These are phyloP conservation scores for Ramularia endophylla DNA, from an alignment of 2,329 filamentous ascomycete species.

Conservation along the genomic window DNA sequence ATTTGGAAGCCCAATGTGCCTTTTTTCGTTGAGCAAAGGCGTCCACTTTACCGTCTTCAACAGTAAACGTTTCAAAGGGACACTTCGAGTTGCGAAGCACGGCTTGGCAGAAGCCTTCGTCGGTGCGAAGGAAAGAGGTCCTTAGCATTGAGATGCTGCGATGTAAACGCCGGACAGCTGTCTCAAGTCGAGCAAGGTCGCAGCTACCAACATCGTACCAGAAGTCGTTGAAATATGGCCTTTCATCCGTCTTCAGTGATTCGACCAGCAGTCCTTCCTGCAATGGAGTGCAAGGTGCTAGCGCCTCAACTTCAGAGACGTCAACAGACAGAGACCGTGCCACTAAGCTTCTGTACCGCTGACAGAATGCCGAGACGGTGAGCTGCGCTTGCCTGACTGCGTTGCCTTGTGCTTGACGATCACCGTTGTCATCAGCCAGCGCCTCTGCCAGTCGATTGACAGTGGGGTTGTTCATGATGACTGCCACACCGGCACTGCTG, in stretches of 20 bases:
- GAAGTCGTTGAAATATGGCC: slow-evolving; percentile 75
- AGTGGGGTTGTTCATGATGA: slow-evolving; percentile 56
- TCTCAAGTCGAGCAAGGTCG: slow-evolving; percentile 44
- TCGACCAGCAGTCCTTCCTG: slow-evolving; percentile 82
- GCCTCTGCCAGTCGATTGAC: slow-evolving; percentile 37
- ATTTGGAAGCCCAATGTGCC: slow-evolving; percentile 49
- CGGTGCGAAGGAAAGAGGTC: slow-evolving; percentile 65
- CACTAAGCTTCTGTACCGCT: slow-evolving; percentile 52
- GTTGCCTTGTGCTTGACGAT: slow-evolving; percentile 21
- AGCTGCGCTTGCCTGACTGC: slow-evolving; percentile 45
- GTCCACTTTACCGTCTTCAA: slow-evolving; percentile 29
- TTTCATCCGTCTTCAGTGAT: slow-evolving; percentile 51
- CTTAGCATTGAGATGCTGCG: slow-evolving; percentile 58
- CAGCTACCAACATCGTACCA: slow-evolving; percentile 49
- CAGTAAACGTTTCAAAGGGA: slow-evolving; percentile 39
- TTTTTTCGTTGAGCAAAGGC: slow-evolving; percentile 34
- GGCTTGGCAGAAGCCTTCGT: slow-evolving; percentile 71
- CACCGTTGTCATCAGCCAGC: slow-evolving; percentile 17
- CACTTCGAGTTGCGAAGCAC: slow-evolving; percentile 43
- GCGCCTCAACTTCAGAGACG: slow-evolving; percentile 57
- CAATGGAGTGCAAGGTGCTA: slow-evolving; percentile 77
- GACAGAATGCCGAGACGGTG: slow-evolving; percentile 56
- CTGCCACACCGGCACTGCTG: slow-evolving; percentile 53
- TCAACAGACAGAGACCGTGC: slow-evolving; percentile 49
- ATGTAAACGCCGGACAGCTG: slow-evolving; percentile 54